These are phyloP conservation scores for Coriolopsis trogii DNA, from an alignment of 1,284 basidiomycete species.

Conservation along the genomic window DNA sequence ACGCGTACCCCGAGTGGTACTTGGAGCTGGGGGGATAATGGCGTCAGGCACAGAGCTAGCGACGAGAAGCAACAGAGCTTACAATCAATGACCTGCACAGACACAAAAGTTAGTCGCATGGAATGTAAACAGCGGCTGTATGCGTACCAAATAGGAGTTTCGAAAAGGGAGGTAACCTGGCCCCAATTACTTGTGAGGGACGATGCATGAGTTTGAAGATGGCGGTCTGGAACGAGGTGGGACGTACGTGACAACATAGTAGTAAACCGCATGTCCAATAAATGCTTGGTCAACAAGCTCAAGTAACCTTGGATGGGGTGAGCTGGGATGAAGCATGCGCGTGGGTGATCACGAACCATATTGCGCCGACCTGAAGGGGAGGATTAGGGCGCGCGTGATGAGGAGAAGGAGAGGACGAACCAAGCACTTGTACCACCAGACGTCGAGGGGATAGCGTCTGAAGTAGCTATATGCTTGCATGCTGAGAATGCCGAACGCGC, in stretches of 20 bases:
- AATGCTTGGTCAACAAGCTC: conserved; percentile 58
- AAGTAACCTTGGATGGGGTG: conserved; percentile 41
- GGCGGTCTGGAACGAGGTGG: background rate
- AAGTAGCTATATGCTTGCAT: conserved; percentile 60
- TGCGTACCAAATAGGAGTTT: conserved; percentile 50
- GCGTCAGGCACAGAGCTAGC: background rate
- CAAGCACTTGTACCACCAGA: conserved; percentile 52
- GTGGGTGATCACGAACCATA: conserved; percentile 42
- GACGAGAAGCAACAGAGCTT: conserved; percentile 2
- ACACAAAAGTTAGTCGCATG: conserved; percentile 39
- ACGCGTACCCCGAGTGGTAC: conserved; percentile 58
- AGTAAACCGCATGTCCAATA: conserved; percentile 59
- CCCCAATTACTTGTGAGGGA: conserved; percentile 49
- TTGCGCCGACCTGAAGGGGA: conserved; percentile 40
- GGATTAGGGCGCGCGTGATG: background rate
- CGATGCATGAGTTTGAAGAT: background rate
- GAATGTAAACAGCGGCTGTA: background rate
- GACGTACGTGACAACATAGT: conserved; percentile 41
- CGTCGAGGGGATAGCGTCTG: conserved; percentile 57
- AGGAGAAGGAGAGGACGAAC: conserved; percentile 40
- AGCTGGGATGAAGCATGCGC: background rate
- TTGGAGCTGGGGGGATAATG: conserved; percentile 47
- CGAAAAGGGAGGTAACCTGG: conserved; percentile 43
- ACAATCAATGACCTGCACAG: conserved; percentile 41
- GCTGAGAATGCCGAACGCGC: conserved; percentile 52